Evolutionary conservation across 129 eudicot genomes (phyloP), one percentile per base, ranked within the genome.

Genomic region (Flaveria brownii): DNA sequence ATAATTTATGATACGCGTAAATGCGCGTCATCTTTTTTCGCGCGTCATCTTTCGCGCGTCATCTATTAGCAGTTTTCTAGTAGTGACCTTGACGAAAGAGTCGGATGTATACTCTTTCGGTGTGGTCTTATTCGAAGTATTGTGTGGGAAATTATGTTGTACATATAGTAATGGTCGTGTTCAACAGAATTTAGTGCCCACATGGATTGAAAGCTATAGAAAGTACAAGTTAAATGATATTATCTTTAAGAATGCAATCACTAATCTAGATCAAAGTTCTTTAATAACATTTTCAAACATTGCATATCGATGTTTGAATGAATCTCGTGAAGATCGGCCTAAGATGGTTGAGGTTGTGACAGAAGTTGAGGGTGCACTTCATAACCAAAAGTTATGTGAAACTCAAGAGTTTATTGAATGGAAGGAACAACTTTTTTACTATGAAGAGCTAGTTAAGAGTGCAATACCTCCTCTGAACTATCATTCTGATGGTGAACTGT

Each of bases 311-410:
- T 66, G 80, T 67, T 50, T 76, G 55, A 13, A n/a, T 16, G 14
- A 20, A 51, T 51, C 67, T 7, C 80, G 63, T 47, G 66, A 76
- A 30, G 39, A 36, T 33, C 52, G 80, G 55, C 80, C 80, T 15
- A 51, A 17, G 26, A 66, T 76, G 74, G 41, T 28, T 49, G 54
- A 18, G 18, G 80, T 76, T 20, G 73, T 28, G 43, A 16, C 15
- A 36, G 12, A 66, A 66, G 74, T 76, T 51, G 67, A 76, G 63
- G 11, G 4, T 47, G 79, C 79, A 47, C 52, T 63, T 16, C 50
- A 75, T 17, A 2, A 0, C 41, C 41, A 36, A 36, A 4, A 36
- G 41, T 5, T 36, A 36, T 5, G 41, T 36, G 41, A 36, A 36
- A 36, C 41, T 17, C 79, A 73, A 59, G 25, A 41, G 43, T 6